Base-by-base conservation (phyloP, 805 yeast species). In the Kuraishia floccosa region DNA sequence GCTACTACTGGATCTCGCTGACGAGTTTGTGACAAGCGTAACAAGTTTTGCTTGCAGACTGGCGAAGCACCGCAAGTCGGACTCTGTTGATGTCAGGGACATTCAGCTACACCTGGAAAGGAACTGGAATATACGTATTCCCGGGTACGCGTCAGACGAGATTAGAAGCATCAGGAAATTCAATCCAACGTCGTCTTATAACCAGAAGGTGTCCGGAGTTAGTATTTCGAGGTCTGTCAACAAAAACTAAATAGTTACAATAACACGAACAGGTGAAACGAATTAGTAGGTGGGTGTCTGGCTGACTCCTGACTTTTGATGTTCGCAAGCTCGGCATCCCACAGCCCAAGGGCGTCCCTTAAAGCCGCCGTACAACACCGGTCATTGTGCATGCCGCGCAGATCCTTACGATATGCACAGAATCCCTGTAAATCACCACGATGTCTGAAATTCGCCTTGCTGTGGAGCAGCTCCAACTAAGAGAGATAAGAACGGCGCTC, bases 111-210 rank as follows among this genome's bases (percentile, higher is more conserved):
- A 91, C 52, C 62, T 91, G 43, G 95, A 86, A 45, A 72, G 82
- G 44, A 86, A 87, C 53, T 89, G 96, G 96, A 87, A 89, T 52
- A 84, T 91, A 33, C 73, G 93, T 42, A 72, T 89, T 19, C 97
- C 98, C 0, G 98, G 97, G 4, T 86, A 76, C 53, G 72, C 93
- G 8, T 75, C 85, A 40, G 98, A 89, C 55, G 97, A 87, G 45
- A 78, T 89, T 27, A 65, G 96, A 44, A 68, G 74, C 46, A 72
- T 79, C 13, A 64, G 86, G 45, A 80, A 76, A 50, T 76, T 81
- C 70, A 72, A 66, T 32, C 82, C 89, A 7, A 71, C 74, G 30
- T 44, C 63, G 13, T 56, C 68, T 16, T 81, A 81, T 45, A 68
- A 63, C 32, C 82, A 78, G 41, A 79, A 80, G 54, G 52, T 78